Evolutionary conservation across 2,329 filamentous ascomycete species (phyloP).

Genomic region (Didymella segeticola): DNA sequence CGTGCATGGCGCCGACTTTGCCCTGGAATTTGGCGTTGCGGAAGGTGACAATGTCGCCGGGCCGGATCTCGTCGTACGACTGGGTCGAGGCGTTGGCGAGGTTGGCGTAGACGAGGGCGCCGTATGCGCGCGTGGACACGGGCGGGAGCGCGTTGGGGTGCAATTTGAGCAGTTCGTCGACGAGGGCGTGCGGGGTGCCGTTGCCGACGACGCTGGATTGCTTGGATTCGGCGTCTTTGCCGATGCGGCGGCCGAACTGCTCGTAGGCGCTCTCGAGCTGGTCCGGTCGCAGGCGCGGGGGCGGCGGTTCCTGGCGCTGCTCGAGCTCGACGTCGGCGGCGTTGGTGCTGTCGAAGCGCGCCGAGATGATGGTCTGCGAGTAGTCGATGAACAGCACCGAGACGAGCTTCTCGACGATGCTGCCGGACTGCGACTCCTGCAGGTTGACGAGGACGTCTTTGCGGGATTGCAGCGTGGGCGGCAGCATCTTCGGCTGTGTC

Average conservation of each 20-base stretch:
- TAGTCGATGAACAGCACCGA: constrained; percentile 95
- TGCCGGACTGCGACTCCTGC: constrained; percentile 78
- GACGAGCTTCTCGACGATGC: constrained; percentile 78
- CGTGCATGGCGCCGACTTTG: constrained; percentile 93
- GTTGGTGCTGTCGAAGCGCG: constrained; percentile 77
- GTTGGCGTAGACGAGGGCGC: constrained; percentile 92
- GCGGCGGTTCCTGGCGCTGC: constrained; percentile 86
- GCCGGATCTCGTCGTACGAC: constrained; percentile 89
- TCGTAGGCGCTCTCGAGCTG: constrained; percentile 88
- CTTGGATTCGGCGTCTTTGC: constrained; percentile 71
- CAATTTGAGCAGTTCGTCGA: constrained; percentile 79
- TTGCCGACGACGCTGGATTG: constrained; percentile 85
- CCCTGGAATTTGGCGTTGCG: constrained; percentile 95
- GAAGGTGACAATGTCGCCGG: constrained; percentile 90
- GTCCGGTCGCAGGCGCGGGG: constrained; percentile 83
- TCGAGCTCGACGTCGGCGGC: constrained; percentile 76
- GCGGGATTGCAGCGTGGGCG: constrained; percentile 80
- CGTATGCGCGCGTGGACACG: constrained; percentile 87
- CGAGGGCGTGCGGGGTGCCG: constrained; percentile 77
- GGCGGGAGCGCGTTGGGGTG: constrained; percentile 77
- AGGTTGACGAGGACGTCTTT: constrained; percentile 84
- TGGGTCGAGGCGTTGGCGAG: constrained; percentile 91
- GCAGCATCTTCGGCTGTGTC: constrained; percentile 78
- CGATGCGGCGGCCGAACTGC: constrained; percentile 79
- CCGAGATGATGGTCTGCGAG: constrained; percentile 88